phyloP scores from a whole-genome alignment of 1,139 yeast genomes.

The Taiozyma onychis region DNA sequence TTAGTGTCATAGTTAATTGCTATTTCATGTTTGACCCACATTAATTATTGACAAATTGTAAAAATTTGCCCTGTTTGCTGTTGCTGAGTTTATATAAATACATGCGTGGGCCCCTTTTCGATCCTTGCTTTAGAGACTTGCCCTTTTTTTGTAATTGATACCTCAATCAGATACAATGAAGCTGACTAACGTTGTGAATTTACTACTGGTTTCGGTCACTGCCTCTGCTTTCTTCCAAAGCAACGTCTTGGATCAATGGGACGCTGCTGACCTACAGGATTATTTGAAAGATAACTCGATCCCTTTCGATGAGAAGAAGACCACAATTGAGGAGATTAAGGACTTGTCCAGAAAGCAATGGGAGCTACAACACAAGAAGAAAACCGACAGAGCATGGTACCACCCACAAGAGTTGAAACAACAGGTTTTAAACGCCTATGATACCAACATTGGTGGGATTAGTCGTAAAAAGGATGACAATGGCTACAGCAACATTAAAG shows the following conservation, averaged over 20 bases:
- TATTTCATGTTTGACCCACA: neutral
- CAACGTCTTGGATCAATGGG: constrained; percentile 25
- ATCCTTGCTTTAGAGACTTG: neutral
- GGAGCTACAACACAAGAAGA: constrained; percentile 18
- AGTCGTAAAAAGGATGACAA: neutral
- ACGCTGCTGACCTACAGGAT: constrained; percentile 27
- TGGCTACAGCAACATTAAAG: constrained; percentile 11
- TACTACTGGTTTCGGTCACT: constrained; percentile 8
- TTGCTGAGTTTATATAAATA: neutral
- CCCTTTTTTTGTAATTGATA: neutral
- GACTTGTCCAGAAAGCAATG: constrained; percentile 32
- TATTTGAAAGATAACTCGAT: constrained; percentile 32
- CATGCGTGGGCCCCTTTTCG: neutral
- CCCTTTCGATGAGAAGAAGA: constrained; percentile 19
- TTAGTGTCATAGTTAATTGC: neutral
- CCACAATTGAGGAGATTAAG: constrained; percentile 30
- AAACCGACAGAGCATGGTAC: constrained; percentile 10
- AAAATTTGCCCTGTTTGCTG: neutral
- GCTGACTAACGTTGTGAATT: constrained; percentile 5
- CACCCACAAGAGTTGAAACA: constrained; percentile 12
- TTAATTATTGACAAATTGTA: neutral
- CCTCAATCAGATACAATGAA: constrained; percentile 10
- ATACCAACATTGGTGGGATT: constrained; percentile 2
- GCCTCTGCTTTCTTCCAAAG: constrained; percentile 11
- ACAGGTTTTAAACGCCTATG: constrained; percentile 11